Evolutionary conservation across 2,329 filamentous ascomycete genomes (phyloP).

Genomic region (Thelonectria olida): DNA sequence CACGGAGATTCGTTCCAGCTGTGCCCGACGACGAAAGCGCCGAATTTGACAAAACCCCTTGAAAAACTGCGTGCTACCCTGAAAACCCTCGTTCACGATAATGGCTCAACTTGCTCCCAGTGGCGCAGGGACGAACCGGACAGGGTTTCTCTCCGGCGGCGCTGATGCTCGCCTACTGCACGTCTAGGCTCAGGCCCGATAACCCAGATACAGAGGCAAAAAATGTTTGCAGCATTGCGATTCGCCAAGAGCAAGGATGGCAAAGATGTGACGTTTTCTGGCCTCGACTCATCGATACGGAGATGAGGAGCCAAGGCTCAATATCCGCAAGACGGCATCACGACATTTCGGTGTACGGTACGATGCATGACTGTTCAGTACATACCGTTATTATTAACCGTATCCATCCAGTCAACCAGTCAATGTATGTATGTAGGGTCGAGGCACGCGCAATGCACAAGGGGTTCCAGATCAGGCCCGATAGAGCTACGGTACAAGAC

Average conservation of each 20-base stretch:
- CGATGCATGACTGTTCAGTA: background rate
- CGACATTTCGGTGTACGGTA: background rate
- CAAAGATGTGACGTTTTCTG: conserved; percentile 2
- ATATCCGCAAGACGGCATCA: background rate
- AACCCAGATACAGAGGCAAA: background rate
- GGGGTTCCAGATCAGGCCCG: conserved; percentile 14
- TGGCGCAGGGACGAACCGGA: background rate
- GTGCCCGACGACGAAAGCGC: background rate
- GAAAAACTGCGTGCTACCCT: background rate
- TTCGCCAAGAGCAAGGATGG: conserved; percentile 13
- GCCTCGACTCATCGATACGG: conserved; percentile 5
- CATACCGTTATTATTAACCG: too few relatives aligned
- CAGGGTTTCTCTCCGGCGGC: background rate
- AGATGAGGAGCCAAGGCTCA: too few relatives aligned
- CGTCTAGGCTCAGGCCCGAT: background rate
- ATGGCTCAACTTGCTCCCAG: background rate
- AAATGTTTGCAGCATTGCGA: conserved; percentile 2
- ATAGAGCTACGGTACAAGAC: background rate
- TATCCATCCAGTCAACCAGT: background rate
- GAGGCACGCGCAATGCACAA: background rate
- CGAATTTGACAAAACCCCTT: background rate
- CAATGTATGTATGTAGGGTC: background rate
- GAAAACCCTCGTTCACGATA: background rate
- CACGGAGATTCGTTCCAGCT: background rate
- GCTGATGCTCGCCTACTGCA: background rate